Base-by-base conservation (phyloP, 441 rosid species). In the Brassica balearica region DNA sequence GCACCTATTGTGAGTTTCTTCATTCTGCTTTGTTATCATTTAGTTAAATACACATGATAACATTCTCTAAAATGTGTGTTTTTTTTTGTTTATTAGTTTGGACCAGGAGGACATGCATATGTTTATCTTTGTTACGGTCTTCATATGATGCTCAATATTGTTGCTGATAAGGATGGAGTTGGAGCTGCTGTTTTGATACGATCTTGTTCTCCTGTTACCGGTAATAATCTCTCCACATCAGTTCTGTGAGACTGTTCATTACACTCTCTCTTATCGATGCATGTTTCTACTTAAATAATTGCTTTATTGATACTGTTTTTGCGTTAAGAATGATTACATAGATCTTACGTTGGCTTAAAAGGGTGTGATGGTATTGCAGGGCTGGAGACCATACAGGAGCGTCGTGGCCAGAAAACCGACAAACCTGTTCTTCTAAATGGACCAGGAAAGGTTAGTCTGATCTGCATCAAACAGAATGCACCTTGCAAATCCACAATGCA, bases 41-140 rank as follows among this genome's bases (percentile, higher is more conserved):
- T 71, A 2, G 4, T 71, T 71, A 53, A 56, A 15, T 8, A 12
- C 59, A 27, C 20, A 17, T 74, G 4, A 62, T 5, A 3, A 10
- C 8, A 53, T 43, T 41, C 12, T 56, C n/a, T 75, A 9, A 66
- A 60, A 70, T 75, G 56, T 41, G 56, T 17, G 69, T 55, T 38
- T 27, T 9, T 14, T 38, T 43, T 11, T 43, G 0, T 43, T 43
- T 3, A 9, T 23, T 29, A 95, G 98, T 95, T 95, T 86, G 96
- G 97, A 77, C 85, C 90, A 1, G 99, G 96, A 72, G 99, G 97
- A 25, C 98, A 88, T 85, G 94, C 98, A 0, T 93, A 95, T 85
- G 98, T 93, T 69, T 95, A 93, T 79, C 95, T 88, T 38, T 95
- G 98, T 85, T 95, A 89, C 77, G 99, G 98, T 76, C 87, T 90